Evolutionary conservation across 1,284 basidiomycete species (phyloP).

Genomic region (Heterobasidion parviporum): DNA sequence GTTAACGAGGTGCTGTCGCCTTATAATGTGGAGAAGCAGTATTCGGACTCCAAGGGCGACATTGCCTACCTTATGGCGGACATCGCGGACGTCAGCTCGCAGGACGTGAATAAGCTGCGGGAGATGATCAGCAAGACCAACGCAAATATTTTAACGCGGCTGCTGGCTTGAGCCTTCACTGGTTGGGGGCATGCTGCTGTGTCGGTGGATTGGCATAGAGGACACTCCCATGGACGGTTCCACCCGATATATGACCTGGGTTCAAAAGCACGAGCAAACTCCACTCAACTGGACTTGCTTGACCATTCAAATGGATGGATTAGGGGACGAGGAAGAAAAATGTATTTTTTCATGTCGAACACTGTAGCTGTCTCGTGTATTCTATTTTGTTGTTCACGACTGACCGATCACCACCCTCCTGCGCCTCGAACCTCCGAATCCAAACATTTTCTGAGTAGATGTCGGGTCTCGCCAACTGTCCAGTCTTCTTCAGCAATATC

Average conservation of each 20-base stretch:
- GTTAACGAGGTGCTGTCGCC: conserved; percentile 92
- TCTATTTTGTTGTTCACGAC: background rate
- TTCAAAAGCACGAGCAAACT: background rate
- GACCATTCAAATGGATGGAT: conserved; percentile 10
- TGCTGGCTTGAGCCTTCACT: conserved; percentile 49
- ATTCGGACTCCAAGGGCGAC: conserved; percentile 93
- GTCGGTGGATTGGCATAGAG: background rate
- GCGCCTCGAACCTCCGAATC: conserved; percentile 22
- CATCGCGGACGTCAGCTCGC: conserved; percentile 83
- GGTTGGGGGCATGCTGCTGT: background rate
- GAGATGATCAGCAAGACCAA: conserved; percentile 77
- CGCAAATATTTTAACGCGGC: conserved; percentile 83
- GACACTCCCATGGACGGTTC: background rate
- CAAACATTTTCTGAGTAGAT: conserved; percentile 17
- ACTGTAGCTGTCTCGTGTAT: background rate
- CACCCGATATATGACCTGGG: background rate
- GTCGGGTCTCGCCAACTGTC: conserved; percentile 8
- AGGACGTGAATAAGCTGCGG: conserved; percentile 78
- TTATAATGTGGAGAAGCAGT: conserved; percentile 99
- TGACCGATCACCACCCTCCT: background rate
- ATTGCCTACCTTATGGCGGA: conserved; percentile 95
- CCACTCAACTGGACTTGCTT: conserved; percentile 8
- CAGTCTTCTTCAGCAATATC: conserved; percentile 3
- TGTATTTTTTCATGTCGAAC: background rate
- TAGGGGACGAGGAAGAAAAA: background rate